Conservation (phyloP, 2,329 filamentous ascomycete genomes). For the Zalaria obscura region DNA sequence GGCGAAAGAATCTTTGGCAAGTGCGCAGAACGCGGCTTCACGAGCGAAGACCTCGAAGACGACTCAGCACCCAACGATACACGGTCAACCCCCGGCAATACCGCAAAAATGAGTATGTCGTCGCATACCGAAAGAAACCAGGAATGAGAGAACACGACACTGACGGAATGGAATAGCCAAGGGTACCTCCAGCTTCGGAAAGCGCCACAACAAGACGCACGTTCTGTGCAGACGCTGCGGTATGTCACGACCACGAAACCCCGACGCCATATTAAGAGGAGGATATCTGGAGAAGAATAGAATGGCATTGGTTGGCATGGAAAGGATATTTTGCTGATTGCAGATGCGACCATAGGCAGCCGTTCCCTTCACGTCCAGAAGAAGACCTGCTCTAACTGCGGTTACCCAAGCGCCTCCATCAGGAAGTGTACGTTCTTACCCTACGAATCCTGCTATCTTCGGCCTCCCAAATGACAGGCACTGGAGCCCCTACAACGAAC, state of each 20-base stretch:
- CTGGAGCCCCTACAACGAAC: not conserved
- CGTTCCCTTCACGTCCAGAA: constrained; percentile 99
- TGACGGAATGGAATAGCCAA: constrained; percentile 43
- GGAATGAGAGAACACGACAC: constrained; percentile 15
- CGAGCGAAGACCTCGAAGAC: too few species aligned
- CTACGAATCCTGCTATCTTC: not conserved
- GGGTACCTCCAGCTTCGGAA: constrained; percentile 59
- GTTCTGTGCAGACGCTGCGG: constrained; percentile 96
- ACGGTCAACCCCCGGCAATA: not conserved
- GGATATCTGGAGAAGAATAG: constrained; percentile 3
- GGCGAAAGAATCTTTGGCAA: too few species aligned
- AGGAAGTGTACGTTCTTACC: constrained; percentile 76
- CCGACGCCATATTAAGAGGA: constrained; percentile 3
- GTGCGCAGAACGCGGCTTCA: too few species aligned
- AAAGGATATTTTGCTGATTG: constrained; percentile 8
- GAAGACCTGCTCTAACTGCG: constrained; percentile 91
- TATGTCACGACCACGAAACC: constrained; percentile 39
- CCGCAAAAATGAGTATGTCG: not conserved
- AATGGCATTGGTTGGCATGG: constrained; percentile 1
- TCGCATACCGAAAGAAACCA: not conserved
- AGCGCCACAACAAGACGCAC: constrained; percentile 97
- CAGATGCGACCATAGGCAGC: constrained; percentile 46
- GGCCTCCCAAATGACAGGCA: not conserved
- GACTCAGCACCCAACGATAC: too few species aligned
- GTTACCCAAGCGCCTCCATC: constrained; percentile 93